These are phyloP conservation scores for Pseudopithomyces chartarum DNA, from an alignment of 2,329 filamentous ascomycete species.

Conservation along the genomic window DNA sequence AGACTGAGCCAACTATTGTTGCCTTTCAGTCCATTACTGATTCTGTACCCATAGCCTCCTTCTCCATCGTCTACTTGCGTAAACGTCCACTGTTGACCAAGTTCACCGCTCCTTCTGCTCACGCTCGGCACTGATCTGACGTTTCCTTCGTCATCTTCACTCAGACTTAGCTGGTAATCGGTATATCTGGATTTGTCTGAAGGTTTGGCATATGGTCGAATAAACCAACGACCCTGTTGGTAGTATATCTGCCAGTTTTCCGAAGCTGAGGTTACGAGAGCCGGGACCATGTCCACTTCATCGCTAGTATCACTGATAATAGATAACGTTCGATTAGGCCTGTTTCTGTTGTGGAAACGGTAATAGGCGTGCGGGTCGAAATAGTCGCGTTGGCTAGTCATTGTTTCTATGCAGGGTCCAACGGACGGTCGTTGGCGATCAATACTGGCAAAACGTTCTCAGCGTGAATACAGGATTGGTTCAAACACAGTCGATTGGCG, in stretches of 20 bases:
- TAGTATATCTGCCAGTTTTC: slow-evolving; percentile 30
- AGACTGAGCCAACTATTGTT: slow-evolving; percentile 9
- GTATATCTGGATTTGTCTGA: background rate
- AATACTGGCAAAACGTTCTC: too few relatives aligned
- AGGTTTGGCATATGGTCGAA: slow-evolving; percentile 24
- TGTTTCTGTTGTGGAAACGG: slow-evolving; percentile 10
- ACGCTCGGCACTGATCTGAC: slow-evolving; percentile 7
- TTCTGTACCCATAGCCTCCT: slow-evolving; percentile 7
- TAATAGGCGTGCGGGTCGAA: slow-evolving; percentile 18
- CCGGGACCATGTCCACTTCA: slow-evolving; percentile 16
- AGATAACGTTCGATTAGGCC: slow-evolving; percentile 2
- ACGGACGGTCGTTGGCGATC: too few relatives aligned
- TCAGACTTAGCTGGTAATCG: slow-evolving; percentile 19
- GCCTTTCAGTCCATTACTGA: slow-evolving; percentile 17
- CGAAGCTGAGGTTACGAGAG: slow-evolving; percentile 3
- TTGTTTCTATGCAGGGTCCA: too few relatives aligned
- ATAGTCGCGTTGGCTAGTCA: background rate
- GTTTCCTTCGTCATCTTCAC: background rate
- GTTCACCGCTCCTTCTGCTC: slow-evolving; percentile 9
- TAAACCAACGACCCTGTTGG: slow-evolving; percentile 26
- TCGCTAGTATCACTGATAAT: slow-evolving; percentile 1
- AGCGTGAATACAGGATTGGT: too few relatives aligned
- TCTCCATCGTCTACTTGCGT: background rate
- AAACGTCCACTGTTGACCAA: slow-evolving; percentile 21
- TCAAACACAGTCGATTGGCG: too few relatives aligned